Evolutionary conservation across 768 basidiomycete species (phyloP), one percentile per base, ranked within the genome.

Genomic region (Postia placenta): DNA sequence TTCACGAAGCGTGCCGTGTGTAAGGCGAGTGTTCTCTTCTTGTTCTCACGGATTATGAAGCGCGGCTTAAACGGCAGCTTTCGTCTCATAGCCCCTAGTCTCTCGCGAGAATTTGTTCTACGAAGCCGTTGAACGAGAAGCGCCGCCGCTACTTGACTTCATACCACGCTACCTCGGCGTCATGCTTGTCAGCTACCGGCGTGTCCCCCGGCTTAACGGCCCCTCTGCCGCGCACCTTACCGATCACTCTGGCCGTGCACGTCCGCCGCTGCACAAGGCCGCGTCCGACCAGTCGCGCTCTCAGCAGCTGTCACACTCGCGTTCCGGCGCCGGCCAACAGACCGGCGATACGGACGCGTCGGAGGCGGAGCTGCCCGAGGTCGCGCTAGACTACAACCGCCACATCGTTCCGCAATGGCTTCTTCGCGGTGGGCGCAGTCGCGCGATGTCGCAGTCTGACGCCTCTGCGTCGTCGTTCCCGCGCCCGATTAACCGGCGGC

Each of bases 81-180:
- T 6, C 33, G 56, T 47, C 53, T 55, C 57, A 5, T 66, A 98
- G 94, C 95, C 95, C 14, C 81, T 99, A 6, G 93, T 96, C 25
- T 93, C 91, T 3, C 82, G 94, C 49, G 96, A 99, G 69, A 99
- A 99, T 62, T 74, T 96, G 41, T 97, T 99, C 63, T 99, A 99
- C 64, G 96, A 99, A 64, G 81, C 93, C 1, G 92, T 98, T 26
- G 96, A 99, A 64, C 79, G 85, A 23, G 90, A 92, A 60, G 90
- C 91, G 0, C 95, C 96, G 0, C 92, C 91, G 3, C 75, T 99
- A 7, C 76, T 98, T 3, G 86, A 80, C 12, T 99, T 92, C 61
- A 96, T 97, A 51, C 96, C 96, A n/a, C 85, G 94, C 38, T 99
- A 99, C 67, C 75, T 99, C 14, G 96, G 96, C 20, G 96, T 99